Evolutionary conservation across 768 basidiomycete species (phyloP).

Genomic region (Tylopilus felleus): DNA sequence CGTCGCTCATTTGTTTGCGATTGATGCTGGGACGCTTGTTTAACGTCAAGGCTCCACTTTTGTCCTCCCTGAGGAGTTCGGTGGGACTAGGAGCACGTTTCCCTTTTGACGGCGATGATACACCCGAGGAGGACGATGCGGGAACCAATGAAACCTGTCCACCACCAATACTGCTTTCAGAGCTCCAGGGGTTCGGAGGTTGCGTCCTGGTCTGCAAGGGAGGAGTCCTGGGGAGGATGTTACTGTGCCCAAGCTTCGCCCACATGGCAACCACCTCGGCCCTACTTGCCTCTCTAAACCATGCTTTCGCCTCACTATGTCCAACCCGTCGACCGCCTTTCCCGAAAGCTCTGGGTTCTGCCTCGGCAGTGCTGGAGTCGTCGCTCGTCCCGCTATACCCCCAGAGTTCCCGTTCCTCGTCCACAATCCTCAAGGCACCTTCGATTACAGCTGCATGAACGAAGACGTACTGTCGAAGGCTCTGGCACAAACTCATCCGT

Average conservation of each 20-base stretch:
- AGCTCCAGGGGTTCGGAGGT: neutral
- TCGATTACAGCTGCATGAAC: constrained; percentile 84
- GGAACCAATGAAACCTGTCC: constrained; percentile 3
- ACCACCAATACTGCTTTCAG: constrained; percentile 5
- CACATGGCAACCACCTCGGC: neutral
- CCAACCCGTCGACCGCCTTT: constrained; percentile 19
- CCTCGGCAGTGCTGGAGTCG: constrained; percentile 18
- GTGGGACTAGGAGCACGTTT: constrained; percentile 74
- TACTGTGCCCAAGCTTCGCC: neutral
- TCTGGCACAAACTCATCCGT: constrained; percentile 95
- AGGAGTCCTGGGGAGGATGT: constrained; percentile 2
- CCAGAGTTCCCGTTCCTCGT: constrained; percentile 57
- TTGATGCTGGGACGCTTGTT: constrained; percentile 70
- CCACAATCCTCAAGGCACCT: constrained; percentile 72
- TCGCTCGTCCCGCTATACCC: constrained; percentile 22
- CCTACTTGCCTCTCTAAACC: neutral
- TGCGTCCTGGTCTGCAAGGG: constrained; percentile 7
- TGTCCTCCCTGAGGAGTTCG: constrained; percentile 61
- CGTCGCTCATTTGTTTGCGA: constrained; percentile 31
- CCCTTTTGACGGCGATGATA: constrained; percentile 39
- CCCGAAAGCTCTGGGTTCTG: constrained; percentile 3
- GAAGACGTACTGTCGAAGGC: constrained; percentile 90
- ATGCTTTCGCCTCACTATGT: constrained; percentile 10
- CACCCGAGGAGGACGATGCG: constrained; percentile 14
- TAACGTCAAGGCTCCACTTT: constrained; percentile 50